These are phyloP conservation scores for Pseudocercospora macadamiae DNA, from an alignment of 2,329 filamentous ascomycete genomes.

Conservation along the genomic window DNA sequence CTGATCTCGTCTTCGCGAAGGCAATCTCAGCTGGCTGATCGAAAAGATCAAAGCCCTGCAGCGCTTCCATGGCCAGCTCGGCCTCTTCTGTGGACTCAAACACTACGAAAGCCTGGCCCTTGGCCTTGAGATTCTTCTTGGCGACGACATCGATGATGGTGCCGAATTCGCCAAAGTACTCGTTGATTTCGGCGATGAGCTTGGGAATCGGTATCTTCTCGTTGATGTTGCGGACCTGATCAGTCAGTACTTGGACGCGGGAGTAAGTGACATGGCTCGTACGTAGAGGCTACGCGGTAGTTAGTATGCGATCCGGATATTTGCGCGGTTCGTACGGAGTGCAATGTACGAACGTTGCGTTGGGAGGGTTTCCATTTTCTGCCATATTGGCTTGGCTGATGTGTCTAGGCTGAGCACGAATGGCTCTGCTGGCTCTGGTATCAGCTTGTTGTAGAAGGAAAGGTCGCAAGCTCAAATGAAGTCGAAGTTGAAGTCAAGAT, in stretches of 20 bases:
- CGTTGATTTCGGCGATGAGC: conserved; percentile 71
- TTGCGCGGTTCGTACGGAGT: conserved; percentile 42
- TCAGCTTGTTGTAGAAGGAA: background rate
- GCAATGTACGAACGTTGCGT: conserved; percentile 48
- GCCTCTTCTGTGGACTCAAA: conserved; percentile 84
- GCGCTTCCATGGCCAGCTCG: conserved; percentile 77
- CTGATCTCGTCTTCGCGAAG: conserved; percentile 79
- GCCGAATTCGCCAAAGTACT: conserved; percentile 88
- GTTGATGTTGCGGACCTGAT: conserved; percentile 77
- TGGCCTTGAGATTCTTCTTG: conserved; percentile 87
- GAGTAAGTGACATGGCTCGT: conserved; percentile 18
- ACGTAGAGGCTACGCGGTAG: conserved; percentile 39
- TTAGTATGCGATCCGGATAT: conserved; percentile 29
- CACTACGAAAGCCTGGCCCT: conserved; percentile 94
- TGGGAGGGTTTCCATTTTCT: conserved; percentile 30
- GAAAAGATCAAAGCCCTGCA: conserved; percentile 91
- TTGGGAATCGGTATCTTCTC: conserved; percentile 84
- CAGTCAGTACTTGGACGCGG: conserved; percentile 1
- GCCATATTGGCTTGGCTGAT: conserved; percentile 20
- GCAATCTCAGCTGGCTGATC: conserved; percentile 87
- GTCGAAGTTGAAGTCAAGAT: background rate
- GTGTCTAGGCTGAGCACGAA: background rate
- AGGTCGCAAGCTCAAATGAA: background rate
- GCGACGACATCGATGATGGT: conserved; percentile 81
- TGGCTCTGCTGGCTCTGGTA: background rate